A percentile compares a stretch with the other conserved stretches of the same genome.
Evolutionary conservation across 495 filamentous ascomycete genomes (phyloP).

Genomic region (Durotheca rogersii): DNA sequence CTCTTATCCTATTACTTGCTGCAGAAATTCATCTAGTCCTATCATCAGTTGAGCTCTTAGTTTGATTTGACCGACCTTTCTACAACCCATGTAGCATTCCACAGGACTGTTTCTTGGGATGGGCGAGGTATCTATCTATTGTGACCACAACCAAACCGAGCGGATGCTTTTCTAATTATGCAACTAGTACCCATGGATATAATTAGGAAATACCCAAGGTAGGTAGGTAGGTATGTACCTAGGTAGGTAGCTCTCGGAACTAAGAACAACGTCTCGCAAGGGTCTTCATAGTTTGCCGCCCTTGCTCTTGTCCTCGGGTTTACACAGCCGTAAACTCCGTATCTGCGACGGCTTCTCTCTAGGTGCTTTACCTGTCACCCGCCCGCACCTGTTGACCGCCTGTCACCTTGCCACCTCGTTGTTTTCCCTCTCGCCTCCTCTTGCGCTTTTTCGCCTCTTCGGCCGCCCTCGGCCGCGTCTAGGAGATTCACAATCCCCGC

Average conservation of each 20-base stretch:
- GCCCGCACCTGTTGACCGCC: neutral
- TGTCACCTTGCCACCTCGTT: neutral
- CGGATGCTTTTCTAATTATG: neutral
- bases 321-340: constrained; percentile 20
- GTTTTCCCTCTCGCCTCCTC: neutral
- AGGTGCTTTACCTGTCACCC: no score
- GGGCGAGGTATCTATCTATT: neutral
- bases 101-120: neutral
- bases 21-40: neutral
- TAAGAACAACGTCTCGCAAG: neutral
- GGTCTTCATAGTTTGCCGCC: constrained; percentile 19
- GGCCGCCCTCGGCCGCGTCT: constrained; percentile 16
- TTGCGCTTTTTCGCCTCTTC: constrained; percentile 19
- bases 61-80: neutral
- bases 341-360: neutral
- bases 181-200: no score
- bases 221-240: neutral
- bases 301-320: constrained; percentile 24
- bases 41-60: neutral
- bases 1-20: neutral
- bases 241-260: neutral
- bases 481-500: constrained; percentile 16
- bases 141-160: neutral
- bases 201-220: neutral
- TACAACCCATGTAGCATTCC: no score